These are phyloP conservation scores for Anethum foeniculum DNA, from an alignment of 140 eudicot genomes.

Conservation along the genomic window DNA sequence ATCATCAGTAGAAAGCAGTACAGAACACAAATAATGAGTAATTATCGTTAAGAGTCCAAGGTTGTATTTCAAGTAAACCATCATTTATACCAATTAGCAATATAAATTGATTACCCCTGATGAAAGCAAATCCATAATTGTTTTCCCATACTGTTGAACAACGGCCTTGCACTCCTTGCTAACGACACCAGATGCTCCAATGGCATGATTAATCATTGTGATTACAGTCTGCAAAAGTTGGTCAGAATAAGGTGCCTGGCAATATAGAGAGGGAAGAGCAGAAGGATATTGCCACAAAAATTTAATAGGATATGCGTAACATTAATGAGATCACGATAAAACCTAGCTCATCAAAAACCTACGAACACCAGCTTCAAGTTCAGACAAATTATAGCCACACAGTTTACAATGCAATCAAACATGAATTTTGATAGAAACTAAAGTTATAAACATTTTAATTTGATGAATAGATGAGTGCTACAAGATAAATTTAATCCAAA, in stretches of 20 bases:
- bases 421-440: background rate
- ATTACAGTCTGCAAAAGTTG: slow-evolving; percentile 37
- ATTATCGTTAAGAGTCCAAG: background rate
- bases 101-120: slow-evolving; percentile 28
- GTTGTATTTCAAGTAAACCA: background rate
- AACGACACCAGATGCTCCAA: slow-evolving; percentile 71
- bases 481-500: background rate
- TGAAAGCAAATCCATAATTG: slow-evolving; percentile 47
- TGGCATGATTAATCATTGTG: slow-evolving; percentile 65
- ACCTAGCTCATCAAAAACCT: background rate
- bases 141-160: slow-evolving; percentile 51
- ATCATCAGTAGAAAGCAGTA: background rate
- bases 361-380: background rate
- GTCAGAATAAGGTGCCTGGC: background rate
- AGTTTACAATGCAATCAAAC: background rate
- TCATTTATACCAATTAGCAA: background rate
- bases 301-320: background rate
- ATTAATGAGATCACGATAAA: background rate
- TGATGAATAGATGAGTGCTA: background rate
- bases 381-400: background rate
- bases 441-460: background rate
- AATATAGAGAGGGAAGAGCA: background rate
- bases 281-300: background rate
- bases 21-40: too few relatives aligned
- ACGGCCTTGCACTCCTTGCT: slow-evolving; percentile 66